A percentile compares a stretch with the other conserved stretches of the same genome.
Conservation (phyloP, 768 basidiomycete species). For the Tylopilus vinaceipallidus region DNA sequence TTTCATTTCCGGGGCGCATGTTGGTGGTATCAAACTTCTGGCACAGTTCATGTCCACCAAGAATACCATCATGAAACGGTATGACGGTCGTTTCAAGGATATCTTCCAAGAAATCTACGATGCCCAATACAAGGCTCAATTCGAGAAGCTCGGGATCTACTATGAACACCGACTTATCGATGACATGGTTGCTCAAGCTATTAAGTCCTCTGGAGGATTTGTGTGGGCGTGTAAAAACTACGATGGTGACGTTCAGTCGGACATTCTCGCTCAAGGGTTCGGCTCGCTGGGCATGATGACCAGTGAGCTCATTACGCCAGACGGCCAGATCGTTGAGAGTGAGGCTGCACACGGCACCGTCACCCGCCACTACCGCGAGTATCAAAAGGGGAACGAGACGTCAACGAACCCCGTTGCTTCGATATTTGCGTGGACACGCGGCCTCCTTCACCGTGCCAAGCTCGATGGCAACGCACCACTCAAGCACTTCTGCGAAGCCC, state of each 20-base stretch:
- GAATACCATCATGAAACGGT: constrained; percentile 96
- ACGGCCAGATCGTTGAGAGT: constrained; percentile 87
- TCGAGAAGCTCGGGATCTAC: constrained; percentile 71
- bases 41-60: constrained; percentile 93
- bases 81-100: constrained; percentile 99
- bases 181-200: constrained; percentile 97
- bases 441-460: constrained; percentile 89
- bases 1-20: constrained; percentile 7
- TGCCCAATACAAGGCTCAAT: constrained; percentile 65
- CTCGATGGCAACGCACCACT: constrained; percentile 81
- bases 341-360: constrained; percentile 98
- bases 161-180: constrained; percentile 97
- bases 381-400: constrained; percentile 96
- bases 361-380: constrained; percentile 95
- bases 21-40: background rate
- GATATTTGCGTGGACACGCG: constrained; percentile 98
- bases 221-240: constrained; percentile 76
- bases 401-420: constrained; percentile 98
- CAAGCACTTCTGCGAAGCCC: constrained; percentile 65
- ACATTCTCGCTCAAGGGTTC: constrained; percentile 97
- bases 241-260: constrained; percentile 85
- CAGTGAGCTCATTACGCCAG: constrained; percentile 90
- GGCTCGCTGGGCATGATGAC: constrained; percentile 99
- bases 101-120: constrained; percentile 98
- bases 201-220: constrained; percentile 96